These are phyloP conservation scores for Delphinella strobiligena DNA, from an alignment of 2,329 filamentous ascomycete genomes.

Conservation along the genomic window DNA sequence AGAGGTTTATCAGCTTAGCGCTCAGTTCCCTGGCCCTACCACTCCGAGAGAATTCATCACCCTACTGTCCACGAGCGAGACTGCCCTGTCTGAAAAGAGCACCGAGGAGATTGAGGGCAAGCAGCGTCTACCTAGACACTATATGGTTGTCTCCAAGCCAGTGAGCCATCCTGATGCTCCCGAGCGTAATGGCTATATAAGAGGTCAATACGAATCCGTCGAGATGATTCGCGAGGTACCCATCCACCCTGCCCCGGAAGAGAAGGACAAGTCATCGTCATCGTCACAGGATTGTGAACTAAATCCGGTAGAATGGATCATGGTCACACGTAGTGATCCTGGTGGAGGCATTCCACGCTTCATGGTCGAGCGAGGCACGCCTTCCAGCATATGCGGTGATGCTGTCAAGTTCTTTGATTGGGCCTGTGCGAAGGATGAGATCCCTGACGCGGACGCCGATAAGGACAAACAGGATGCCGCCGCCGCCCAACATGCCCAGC, in stretches of 20 bases:
- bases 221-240: slow-evolving; percentile 82
- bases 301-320: slow-evolving; percentile 76
- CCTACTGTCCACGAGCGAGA: slow-evolving; percentile 55
- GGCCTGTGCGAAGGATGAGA: slow-evolving; percentile 45
- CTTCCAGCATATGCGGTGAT: slow-evolving; percentile 65
- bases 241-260: slow-evolving; percentile 26
- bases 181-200: slow-evolving; percentile 58
- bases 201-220: slow-evolving; percentile 81
- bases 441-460: slow-evolving; percentile 23
- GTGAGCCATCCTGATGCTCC: slow-evolving; percentile 65
- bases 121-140: slow-evolving; percentile 48
- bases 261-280: slow-evolving; percentile 20
- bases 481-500: slow-evolving; percentile 10
- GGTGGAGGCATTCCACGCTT: slow-evolving; percentile 80
- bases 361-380: slow-evolving; percentile 83
- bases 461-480: slow-evolving; percentile 12
- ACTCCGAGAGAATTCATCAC: slow-evolving; percentile 81
- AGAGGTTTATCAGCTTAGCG: slow-evolving; percentile 74
- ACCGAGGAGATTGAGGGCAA: slow-evolving; percentile 21
- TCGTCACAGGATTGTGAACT: slow-evolving; percentile 19
- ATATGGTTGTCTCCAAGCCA: slow-evolving; percentile 79
- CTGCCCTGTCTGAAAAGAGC: slow-evolving; percentile 37
- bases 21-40: slow-evolving; percentile 81
- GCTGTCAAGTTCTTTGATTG: slow-evolving; percentile 74
- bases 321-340: slow-evolving; percentile 82